phyloP scores from a whole-genome alignment of 78 protist species.

The Paratrimastix pyriformis region DNA sequence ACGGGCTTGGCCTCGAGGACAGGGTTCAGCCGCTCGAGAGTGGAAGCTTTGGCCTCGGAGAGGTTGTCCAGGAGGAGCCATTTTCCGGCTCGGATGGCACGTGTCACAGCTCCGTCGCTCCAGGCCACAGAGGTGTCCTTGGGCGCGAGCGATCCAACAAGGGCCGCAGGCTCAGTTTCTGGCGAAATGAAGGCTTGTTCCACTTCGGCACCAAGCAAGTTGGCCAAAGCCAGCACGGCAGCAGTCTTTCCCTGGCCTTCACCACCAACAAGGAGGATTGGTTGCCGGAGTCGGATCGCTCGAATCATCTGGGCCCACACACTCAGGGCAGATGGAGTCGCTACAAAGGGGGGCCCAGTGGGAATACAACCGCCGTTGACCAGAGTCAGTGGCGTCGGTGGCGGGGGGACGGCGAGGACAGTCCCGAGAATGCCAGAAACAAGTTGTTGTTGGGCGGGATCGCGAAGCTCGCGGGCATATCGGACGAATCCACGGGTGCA shows the following conservation, averaged over 20 bases:
- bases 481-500: no score
- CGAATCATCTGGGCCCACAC: no score
- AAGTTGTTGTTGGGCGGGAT: no score
- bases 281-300: neutral
- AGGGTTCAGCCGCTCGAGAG: slow-evolving; percentile 3
- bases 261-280: neutral
- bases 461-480: no score
- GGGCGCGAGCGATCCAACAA: neutral
- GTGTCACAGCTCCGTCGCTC: neutral
- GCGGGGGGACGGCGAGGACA: no score
- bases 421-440: no score
- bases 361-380: no score
- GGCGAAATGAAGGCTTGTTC: neutral
- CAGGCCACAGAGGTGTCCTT: neutral
- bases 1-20: neutral
- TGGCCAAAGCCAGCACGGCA: neutral
- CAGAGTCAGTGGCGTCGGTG: no score
- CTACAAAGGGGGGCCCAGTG: no score
- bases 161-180: neutral
- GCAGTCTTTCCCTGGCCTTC: neutral
- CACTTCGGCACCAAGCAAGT: neutral
- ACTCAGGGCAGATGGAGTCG: no score
- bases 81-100: neutral
- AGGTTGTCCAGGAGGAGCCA: slow-evolving; percentile 2
- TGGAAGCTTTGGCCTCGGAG: neutral